Evolutionary conservation across 192 early-diverging fungal genomes (phyloP), one percentile per base, ranked within the genome.

Genomic region (Umbelopsis sp.): DNA sequence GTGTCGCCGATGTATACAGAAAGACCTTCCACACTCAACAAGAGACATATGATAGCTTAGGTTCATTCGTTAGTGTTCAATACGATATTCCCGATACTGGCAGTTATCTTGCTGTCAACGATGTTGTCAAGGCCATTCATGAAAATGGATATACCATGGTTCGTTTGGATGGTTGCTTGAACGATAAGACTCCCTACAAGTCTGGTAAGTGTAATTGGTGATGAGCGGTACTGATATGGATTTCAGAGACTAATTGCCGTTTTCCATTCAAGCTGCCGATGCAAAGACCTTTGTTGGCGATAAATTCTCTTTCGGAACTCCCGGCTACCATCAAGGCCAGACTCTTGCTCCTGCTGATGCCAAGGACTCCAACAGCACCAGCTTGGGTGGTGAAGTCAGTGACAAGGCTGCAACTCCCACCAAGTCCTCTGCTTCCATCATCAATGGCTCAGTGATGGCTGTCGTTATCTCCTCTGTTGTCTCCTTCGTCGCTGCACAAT

Each of bases 31-130:
- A 33, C 2, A 85, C 82, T 46, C 83, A 85, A 67, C 41, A 72
- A 1, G 83, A 85, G 12, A 81, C 81, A 1, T 85, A 79, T 49
- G 81, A 81, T 69, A 75, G 78, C 45, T 82, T 82, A 52, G 80
- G 74, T 1, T 76, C 76, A 23, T 85, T 80, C 48, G 68, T 85
- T 16, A 77, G 69, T 8, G 73, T 85, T 22, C 81, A 81, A 27
- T 85, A 85, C 48, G 83, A 85, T 66, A 85, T 85, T 70, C 83
- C 80, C 12, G 78, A 73, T 41, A 80, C 83, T 2, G 83, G 83
- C 0, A 79, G 81, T 7, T 79, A 73, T 18, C 78, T 72, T 30
- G 83, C 83, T 8, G 64, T 85, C 23, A 78, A 80, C 18, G 80
- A 82, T 13, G 70, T 80, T 33, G 71, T 85, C 51, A 51, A 69